phyloP scores from a whole-genome alignment of 2,329 filamentous ascomycete genomes.

The Parastagonospora avenae region DNA sequence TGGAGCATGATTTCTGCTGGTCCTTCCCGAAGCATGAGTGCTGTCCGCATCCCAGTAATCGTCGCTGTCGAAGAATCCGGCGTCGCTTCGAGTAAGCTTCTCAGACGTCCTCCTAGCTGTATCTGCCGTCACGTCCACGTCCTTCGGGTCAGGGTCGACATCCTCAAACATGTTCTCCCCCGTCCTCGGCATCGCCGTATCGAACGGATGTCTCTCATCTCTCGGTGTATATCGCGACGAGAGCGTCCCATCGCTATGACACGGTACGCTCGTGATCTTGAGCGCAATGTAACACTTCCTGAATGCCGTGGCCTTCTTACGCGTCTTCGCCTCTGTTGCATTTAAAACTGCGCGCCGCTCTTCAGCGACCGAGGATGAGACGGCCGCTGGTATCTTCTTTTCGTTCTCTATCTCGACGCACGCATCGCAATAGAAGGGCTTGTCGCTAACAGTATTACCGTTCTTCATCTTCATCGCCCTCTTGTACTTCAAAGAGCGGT shows the following conservation, averaged over 20 bases:
- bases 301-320: slow-evolving; percentile 5
- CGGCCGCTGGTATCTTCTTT: not conserved
- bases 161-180: slow-evolving; percentile 21
- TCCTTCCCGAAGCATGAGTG: too few relatives aligned
- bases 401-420: slow-evolving; percentile 10
- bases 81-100: too few relatives aligned
- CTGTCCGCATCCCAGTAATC: too few relatives aligned
- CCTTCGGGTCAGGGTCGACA: slow-evolving; percentile 1
- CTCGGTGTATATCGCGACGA: not conserved
- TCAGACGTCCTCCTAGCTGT: too few relatives aligned
- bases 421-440: slow-evolving; percentile 16
- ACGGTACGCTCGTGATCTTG: slow-evolving; percentile 12
- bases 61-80: too few relatives aligned
- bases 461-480: not conserved
- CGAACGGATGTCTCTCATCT: slow-evolving; percentile 10
- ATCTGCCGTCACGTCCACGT: too few relatives aligned
- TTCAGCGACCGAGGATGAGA: slow-evolving; percentile 2
- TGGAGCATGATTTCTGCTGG: too few relatives aligned
- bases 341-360: not conserved
- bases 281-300: slow-evolving; percentile 18
- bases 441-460: not conserved
- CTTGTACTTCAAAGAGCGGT: too few relatives aligned
- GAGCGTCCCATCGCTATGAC: slow-evolving; percentile 3
- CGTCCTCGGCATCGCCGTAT: slow-evolving; percentile 10
- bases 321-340: not conserved